Base-by-base conservation (phyloP, 192 early-diverging fungal genomes). In the Rhizophagus prolifer region DNA sequence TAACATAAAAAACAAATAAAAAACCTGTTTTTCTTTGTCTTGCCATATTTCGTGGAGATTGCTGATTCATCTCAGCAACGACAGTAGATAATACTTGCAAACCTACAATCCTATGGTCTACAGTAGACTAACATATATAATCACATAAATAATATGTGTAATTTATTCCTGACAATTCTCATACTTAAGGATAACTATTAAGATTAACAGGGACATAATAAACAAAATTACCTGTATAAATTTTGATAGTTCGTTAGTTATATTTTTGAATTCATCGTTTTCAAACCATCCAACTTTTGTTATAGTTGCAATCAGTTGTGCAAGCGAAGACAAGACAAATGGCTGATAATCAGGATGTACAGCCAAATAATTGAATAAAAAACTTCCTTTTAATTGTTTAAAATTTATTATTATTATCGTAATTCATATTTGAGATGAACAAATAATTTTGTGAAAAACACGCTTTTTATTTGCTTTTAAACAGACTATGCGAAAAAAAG, bases 211-310 rank as follows among this genome's bases (percentile, higher is more conserved):
- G 21, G 7, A 54, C 6, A 16, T 13, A 54, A 21, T 54, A 54
- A 21, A 16, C 14, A 21, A 81, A 34, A 63, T 66, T 85, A 88
- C 89, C 80, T 88, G 84, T 25, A 90, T 82, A 61, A 89, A 91
- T 41, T 88, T 84, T 38, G 85, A 72, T n/a, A 91, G 71, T 41
- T 87, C 85, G 34, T 84, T 78, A 31, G 86, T 54, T 5, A 90
- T 78, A 23, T 86, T 81, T 23, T 82, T 82, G 69, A 93, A 94
- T 75, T 90, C 87, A 26, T 91, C 90, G 31, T 85, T 76, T 68
- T 94, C 93, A 44, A 91, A 85, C 92, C 93, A 94, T 31, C 91
- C 91, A 13, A 92, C 61, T 70, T 90, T 91, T 21, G 90, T 90
- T 46, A 94, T 82, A 21, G 88, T 60, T 3, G 90, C 83, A 78